These are phyloP conservation scores for Proteromonas lacertae DNA, from an alignment of 352 stramenopile species.

Conservation along the genomic window DNA sequence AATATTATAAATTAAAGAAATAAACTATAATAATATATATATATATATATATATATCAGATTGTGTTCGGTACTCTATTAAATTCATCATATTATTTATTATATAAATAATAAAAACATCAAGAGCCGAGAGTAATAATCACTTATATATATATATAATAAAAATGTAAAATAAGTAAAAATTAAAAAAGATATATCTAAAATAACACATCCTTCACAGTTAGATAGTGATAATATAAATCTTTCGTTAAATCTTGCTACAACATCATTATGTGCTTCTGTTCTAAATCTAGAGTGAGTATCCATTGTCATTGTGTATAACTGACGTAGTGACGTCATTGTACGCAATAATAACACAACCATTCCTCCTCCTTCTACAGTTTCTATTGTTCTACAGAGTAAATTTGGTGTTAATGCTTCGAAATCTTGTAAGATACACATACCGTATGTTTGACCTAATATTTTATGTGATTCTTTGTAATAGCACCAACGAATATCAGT, in stretches of 20 bases:
- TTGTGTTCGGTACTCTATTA: too few relatives aligned
- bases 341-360: conserved; percentile 78
- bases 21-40: neutral
- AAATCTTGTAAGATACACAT: conserved; percentile 97
- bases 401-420: conserved; percentile 78
- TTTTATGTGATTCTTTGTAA: conserved; percentile 97
- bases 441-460: conserved; percentile 84
- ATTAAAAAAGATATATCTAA: conserved; percentile 35
- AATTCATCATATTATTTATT: too few relatives aligned
- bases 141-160: too few relatives aligned
- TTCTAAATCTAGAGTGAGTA: conserved; percentile 30
- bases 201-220: conserved; percentile 72
- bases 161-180: too few relatives aligned
- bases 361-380: conserved; percentile 87
- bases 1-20: conserved; percentile 1
- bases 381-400: conserved; percentile 92
- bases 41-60: too few relatives aligned
- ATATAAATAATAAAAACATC: too few relatives aligned
- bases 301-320: conserved; percentile 97
- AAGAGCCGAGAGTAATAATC: too few relatives aligned
- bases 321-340: conserved; percentile 87
- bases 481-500: conserved; percentile 96
- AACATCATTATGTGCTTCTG: conserved; percentile 53
- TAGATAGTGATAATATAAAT: conserved; percentile 84
- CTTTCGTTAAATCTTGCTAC: conserved; percentile 95